Evolutionary conservation across 495 filamentous ascomycete species (phyloP), one percentile per base, ranked within the genome.

Genomic region (Tuber brumale): DNA sequence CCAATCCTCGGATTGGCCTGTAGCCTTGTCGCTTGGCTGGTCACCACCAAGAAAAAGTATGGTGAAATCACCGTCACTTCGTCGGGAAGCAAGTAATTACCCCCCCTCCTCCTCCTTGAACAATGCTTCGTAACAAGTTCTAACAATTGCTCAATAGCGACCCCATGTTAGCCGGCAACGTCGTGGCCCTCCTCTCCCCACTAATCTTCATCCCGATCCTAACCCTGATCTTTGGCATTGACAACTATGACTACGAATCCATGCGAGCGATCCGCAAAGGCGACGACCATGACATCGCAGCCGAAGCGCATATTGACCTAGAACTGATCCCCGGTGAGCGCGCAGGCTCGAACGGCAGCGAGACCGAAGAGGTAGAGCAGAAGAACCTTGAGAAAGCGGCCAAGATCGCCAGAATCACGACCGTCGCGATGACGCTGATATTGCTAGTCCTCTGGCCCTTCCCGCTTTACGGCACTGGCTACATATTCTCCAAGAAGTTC

Each of bases 391-490:
- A 88, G 80, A 88, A 89, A 12, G 92, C 94, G 0, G 90, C 92
- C 43, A 88, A 91, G 76, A 94, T 96, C 81, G 93, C 94, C 18
- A 92, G 93, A 79, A 89, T 86, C 9, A 87, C 92, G 78, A 97
- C 94, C 0, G 86, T 91, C 37, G 85, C 89, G 80, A 87, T 97
- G 86, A 94, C 94, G 0, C 76, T 97, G 0, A 88, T 89, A 12
- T 85, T 98, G 73, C 84, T 98, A 3, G 87, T 98, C 35, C 88
- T 97, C 70, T 98, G 95, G 95, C 95, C 95, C 14, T 95, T 97
- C 87, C 95, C 95, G 1, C 89, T 98, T 90, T 98, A 96, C 82
- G 95, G 93, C 12, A 87, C 87, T 10, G 89, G 89, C 35, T 98
- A 98, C 82, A 88, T 97, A 51, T 97, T 97, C 86, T 92, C 89